Conservation (phyloP, 2,329 filamentous ascomycete species). For the Aspergillus sp. region DNA sequence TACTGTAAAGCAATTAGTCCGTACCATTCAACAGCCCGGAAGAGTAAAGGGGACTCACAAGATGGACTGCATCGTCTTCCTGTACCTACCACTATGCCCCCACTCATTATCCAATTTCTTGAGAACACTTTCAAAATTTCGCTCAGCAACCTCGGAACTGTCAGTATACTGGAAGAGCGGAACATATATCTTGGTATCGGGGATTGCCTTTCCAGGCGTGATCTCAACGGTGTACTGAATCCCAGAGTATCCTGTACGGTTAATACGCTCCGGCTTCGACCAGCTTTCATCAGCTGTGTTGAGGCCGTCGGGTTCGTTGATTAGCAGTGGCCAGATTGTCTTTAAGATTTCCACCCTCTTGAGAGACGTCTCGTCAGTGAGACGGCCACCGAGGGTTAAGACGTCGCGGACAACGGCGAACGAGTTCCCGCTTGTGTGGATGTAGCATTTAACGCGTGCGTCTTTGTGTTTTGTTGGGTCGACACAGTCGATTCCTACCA, state of each 20-base stretch:
- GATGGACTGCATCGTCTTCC: neutral
- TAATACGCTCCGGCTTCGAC: conserved; percentile 5
- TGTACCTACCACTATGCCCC: conserved; percentile 1
- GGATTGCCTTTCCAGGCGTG: neutral
- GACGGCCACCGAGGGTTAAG: conserved; percentile 3
- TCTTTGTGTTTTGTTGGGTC: neutral
- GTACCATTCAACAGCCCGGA: neutral
- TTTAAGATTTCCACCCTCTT: neutral
- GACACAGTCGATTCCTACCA: conserved; percentile 7
- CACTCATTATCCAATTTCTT: conserved; percentile 9
- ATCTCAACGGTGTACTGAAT: conserved; percentile 7
- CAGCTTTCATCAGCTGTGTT: neutral
- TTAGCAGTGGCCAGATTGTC: neutral
- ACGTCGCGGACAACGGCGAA: conserved; percentile 7
- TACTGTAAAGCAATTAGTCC: neutral
- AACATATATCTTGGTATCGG: conserved; percentile 10
- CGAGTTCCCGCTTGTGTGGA: conserved; percentile 2
- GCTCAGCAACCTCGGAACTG: neutral
- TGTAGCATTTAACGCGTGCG: conserved; percentile 6
- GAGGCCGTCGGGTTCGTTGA: neutral
- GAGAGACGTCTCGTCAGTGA: neutral
- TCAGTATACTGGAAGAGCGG: conserved; percentile 8
- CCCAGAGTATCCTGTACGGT: conserved; percentile 1
- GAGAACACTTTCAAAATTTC: conserved; percentile 2
- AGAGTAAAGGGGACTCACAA: neutral